Evolutionary conservation across 495 filamentous ascomycete species (phyloP).

Genomic region (Aspergillus cristatus): DNA sequence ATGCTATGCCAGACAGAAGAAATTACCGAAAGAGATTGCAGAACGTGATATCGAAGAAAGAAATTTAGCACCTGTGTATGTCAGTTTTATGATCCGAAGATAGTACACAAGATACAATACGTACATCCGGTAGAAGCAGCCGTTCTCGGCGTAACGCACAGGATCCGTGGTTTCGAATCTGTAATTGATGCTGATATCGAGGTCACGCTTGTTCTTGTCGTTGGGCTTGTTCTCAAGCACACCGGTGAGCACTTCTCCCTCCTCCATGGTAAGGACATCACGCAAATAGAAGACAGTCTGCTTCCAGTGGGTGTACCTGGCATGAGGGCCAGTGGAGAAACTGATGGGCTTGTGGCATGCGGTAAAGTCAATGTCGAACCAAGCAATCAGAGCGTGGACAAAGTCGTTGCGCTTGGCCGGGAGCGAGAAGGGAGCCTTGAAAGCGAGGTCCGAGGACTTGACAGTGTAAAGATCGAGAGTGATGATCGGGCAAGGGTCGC

Average conservation of each 20-base stretch:
- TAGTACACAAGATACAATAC: conserved; percentile 3
- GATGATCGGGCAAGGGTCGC: conserved; percentile 66
- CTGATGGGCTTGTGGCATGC: conserved; percentile 81
- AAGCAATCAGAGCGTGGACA: conserved; percentile 90
- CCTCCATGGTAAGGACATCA: conserved; percentile 75
- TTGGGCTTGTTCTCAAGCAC: conserved; percentile 77
- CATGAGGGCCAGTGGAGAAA: conserved; percentile 82
- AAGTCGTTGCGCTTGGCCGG: conserved; percentile 72
- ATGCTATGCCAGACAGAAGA: conserved; percentile 3
- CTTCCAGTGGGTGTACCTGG: conserved; percentile 93
- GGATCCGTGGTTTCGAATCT: conserved; percentile 64
- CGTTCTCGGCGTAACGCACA: conserved; percentile 56
- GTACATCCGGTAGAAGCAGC: conserved; percentile 85
- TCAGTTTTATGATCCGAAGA: conserved; percentile 15
- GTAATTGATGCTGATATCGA: conserved; percentile 87
- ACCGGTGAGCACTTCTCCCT: conserved; percentile 64
- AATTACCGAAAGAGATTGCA: conserved; percentile 13
- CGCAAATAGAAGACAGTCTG: conserved; percentile 87
- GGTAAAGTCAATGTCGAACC: conserved; percentile 98
- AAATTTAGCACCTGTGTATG: conserved; percentile 34
- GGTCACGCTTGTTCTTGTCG: conserved; percentile 84
- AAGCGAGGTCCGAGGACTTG: conserved; percentile 62
- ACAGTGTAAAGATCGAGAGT: conserved; percentile 78
- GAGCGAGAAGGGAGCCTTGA: conserved; percentile 63
- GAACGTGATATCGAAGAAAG: conserved; percentile 8